Evolutionary conservation across 2,329 filamentous ascomycete genomes (phyloP).

Genomic region (Botrytis byssoidea): DNA sequence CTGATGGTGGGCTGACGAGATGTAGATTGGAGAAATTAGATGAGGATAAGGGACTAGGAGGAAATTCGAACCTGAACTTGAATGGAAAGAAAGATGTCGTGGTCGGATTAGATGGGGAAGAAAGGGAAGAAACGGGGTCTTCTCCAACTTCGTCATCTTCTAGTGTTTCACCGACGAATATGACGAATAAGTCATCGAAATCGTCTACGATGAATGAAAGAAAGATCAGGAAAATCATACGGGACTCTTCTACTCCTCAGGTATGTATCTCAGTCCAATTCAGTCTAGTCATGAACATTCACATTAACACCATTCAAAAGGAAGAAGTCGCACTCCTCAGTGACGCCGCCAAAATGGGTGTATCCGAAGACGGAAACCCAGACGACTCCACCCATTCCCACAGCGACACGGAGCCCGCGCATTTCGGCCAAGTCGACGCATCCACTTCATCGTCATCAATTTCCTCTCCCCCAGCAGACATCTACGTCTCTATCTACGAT

Average conservation of each 20-base stretch:
- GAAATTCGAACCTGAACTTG: not conserved
- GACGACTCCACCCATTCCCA: constrained; percentile 22
- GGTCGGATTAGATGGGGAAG: constrained; percentile 20
- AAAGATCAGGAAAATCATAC: constrained; percentile 22
- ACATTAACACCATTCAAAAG: not conserved
- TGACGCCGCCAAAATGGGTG: constrained; percentile 28
- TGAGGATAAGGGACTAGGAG: constrained; percentile 24
- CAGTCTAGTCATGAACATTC: not conserved
- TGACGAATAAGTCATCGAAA: constrained; percentile 2
- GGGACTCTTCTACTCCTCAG: constrained; percentile 20
- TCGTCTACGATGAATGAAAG: constrained; percentile 20
- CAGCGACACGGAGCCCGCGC: constrained; percentile 22
- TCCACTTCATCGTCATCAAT: not conserved
- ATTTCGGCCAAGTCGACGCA: constrained; percentile 10
- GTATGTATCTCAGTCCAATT: not conserved
- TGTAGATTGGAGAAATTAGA: constrained; percentile 44
- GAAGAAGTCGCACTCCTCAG: constrained; percentile 25
- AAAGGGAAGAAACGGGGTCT: constrained; percentile 10
- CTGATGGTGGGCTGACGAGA: constrained; percentile 49
- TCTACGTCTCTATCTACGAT: constrained; percentile 53
- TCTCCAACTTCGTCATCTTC: not conserved
- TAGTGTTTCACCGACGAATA: not conserved
- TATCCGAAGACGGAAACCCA: constrained; percentile 27
- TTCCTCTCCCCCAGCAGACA: constrained; percentile 24
- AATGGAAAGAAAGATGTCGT: not conserved